phyloP scores from a whole-genome alignment of 345 rosid species.

The Citrus australasica region DNA sequence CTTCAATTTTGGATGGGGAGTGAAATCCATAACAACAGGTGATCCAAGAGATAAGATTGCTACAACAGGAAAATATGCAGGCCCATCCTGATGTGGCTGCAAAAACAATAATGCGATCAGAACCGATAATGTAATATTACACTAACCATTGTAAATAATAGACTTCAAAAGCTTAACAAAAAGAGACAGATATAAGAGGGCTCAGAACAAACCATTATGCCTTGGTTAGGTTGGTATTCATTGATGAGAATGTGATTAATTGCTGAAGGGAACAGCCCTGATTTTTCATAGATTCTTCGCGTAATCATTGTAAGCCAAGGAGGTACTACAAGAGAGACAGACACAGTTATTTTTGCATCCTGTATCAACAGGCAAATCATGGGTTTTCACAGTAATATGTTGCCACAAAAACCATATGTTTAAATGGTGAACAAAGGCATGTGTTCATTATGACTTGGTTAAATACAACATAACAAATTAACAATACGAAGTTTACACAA shows the following conservation, averaged over 20 bases:
- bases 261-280: conserved; percentile 66
- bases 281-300: conserved; percentile 49
- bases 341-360: conserved; percentile 36
- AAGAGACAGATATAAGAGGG: neutral
- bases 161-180: neutral
- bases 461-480: neutral
- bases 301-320: conserved; percentile 2
- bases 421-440: neutral
- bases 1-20: conserved; percentile 53
- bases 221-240: conserved; percentile 83
- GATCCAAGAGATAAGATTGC: conserved; percentile 84
- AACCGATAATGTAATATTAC: neutral
- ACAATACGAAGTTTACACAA: no score
- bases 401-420: neutral
- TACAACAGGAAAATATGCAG: conserved; percentile 88
- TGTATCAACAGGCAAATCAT: conserved; percentile 46
- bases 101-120: conserved; percentile 12
- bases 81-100: conserved; percentile 97
- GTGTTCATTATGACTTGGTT: neutral
- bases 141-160: neutral
- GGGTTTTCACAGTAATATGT: conserved; percentile 12
- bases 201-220: conserved; percentile 65
- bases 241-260: conserved; percentile 90
- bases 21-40: conserved; percentile 81
- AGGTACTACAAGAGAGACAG: conserved; percentile 1